Conservation (phyloP, 2,329 filamentous ascomycete genomes). For the Drechslera avenae region DNA sequence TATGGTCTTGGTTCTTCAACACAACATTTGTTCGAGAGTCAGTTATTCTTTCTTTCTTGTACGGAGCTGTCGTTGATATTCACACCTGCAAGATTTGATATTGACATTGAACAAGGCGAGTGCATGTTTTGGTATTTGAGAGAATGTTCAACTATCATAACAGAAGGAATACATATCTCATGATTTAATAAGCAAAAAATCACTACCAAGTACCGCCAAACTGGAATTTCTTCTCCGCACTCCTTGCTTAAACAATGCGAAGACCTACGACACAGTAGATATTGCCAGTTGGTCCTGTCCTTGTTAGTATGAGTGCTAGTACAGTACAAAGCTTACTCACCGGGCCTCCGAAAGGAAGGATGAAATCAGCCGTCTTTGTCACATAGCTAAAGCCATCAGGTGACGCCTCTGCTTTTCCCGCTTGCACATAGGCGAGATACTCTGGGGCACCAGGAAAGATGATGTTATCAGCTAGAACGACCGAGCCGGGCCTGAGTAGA, state of each 20-base stretch:
- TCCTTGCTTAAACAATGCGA: too few relatives aligned
- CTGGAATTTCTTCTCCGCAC: background rate
- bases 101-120: too few relatives aligned
- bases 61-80: too few relatives aligned
- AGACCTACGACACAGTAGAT: background rate
- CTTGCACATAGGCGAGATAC: constrained; percentile 2
- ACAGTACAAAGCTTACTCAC: background rate
- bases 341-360: constrained; percentile 1
- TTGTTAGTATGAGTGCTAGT: background rate
- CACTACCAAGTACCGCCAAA: too few relatives aligned
- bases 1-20: too few relatives aligned
- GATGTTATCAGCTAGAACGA: background rate
- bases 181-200: too few relatives aligned
- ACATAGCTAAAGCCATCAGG: background rate
- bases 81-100: too few relatives aligned
- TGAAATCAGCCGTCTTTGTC: background rate
- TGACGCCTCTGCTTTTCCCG: background rate
- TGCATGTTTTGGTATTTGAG: too few relatives aligned
- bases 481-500: background rate
- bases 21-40: too few relatives aligned
- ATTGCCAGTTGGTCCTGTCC: background rate
- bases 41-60: too few relatives aligned
- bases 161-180: too few relatives aligned
- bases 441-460: background rate
- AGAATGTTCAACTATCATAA: too few relatives aligned